phyloP scores from a whole-genome alignment of 1,284 basidiomycete genomes.

The Sanghuangporus weigelae region DNA sequence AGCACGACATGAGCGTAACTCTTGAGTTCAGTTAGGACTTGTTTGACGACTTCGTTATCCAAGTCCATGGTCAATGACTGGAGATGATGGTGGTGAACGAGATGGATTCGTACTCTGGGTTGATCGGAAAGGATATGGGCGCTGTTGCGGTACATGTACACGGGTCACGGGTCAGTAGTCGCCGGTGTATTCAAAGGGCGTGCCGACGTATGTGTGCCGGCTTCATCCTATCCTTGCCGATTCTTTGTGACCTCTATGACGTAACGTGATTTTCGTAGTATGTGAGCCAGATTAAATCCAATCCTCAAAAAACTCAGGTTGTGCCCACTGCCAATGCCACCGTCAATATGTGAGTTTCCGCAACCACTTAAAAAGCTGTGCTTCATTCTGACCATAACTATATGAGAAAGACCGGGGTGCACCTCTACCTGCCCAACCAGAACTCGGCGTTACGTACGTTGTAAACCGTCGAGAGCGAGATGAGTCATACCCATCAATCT shows the following conservation, averaged over 20 bases:
- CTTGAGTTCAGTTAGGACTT: background rate
- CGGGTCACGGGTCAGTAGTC: too few relatives aligned
- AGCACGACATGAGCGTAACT: background rate
- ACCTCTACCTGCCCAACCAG: background rate
- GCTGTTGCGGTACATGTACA: background rate
- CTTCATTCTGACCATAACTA: background rate
- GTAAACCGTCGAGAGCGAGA: background rate
- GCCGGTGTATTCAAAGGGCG: background rate
- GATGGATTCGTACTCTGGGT: too few relatives aligned
- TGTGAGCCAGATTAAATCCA: too few relatives aligned
- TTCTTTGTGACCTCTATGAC: too few relatives aligned
- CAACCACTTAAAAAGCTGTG: background rate
- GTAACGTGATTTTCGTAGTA: too few relatives aligned
- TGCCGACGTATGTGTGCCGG: too few relatives aligned
- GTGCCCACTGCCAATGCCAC: too few relatives aligned
- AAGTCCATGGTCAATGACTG: background rate
- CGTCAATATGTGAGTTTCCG: background rate
- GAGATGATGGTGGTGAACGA: slow-evolving; percentile 1
- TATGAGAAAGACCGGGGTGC: background rate
- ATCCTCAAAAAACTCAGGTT: too few relatives aligned
- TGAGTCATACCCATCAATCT: background rate
- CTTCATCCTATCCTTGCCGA: too few relatives aligned
- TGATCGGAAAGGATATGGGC: background rate
- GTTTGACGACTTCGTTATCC: background rate
- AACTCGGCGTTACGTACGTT: background rate